Evolutionary conservation across 305 asterid genomes (phyloP), one percentile per base, ranked within the genome.

Genomic region (Euphrasia arctica): DNA sequence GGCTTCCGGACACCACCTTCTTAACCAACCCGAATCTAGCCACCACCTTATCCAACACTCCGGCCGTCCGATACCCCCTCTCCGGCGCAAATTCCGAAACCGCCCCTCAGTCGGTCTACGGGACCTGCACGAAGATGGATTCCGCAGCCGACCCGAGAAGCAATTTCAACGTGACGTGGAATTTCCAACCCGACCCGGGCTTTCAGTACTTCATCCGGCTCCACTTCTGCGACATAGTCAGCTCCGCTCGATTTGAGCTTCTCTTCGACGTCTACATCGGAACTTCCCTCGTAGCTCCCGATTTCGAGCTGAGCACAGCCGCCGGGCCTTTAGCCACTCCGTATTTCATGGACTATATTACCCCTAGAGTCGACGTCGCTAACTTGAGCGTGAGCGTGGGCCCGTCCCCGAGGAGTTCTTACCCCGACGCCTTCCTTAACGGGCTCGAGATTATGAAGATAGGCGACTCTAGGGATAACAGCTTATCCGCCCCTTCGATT

Each of bases 391-490:
- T 85, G 28, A 87, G 93, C 70, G 73, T 87, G 32, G 95, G 95
- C 12, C 88, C 92, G 6, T 73, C 88, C 13, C 49, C 55, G 2
- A 25, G 41, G 58, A 79, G 83, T 70, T 63, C 42, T 63, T 71
- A 69, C 55, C 83, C 84, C 7, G 77, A 83, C 56, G 95, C 90
- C 61, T 42, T 83, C 36, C 73, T 87, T 39, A 87, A 85, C 41
- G 95, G 95, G 10, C 74, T 87, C 70, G 95, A 85, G 77, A 70
- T 87, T 50, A 73, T 87, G 84, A 87, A 85, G 70, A 66, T 87
- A 68, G 80, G 81, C 76, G 74, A 78, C 76, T 77, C 90, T 12
- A 27, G 36, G 72, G 83, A 77, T 1, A 81, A 77, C 1, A 81
- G 82, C 48, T 69, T 87, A 2, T 74, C 79, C 25, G 76, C 72